Evolutionary conservation across 2,329 filamentous ascomycete species (phyloP).

Genomic region (Ophiostoma perfectum): DNA sequence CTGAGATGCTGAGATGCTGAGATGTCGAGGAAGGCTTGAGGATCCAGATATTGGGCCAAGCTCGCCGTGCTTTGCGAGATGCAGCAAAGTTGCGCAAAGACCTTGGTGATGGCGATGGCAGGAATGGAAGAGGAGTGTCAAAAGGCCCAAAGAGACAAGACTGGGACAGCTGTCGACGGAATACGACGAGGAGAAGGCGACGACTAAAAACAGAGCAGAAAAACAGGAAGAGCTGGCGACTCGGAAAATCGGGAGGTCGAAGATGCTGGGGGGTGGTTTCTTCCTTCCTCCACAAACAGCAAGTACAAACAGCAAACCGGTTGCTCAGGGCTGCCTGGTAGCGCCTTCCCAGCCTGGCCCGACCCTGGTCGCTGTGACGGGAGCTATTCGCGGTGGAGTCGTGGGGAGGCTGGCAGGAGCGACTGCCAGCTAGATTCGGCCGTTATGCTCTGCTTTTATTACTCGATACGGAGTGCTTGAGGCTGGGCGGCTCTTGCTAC

Average conservation of each 20-base stretch:
- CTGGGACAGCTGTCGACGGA: not conserved
- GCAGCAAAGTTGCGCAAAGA: not conserved
- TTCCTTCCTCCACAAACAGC: conserved; percentile 5
- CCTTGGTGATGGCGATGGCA: not conserved
- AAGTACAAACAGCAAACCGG: not conserved
- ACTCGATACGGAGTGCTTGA: not conserved
- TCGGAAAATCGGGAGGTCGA: conserved; percentile 25
- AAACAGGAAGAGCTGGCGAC: conserved; percentile 16
- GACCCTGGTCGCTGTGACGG: conserved; percentile 20
- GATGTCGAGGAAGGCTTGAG: not conserved
- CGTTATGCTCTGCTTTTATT: not conserved
- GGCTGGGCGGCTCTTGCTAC: not conserved
- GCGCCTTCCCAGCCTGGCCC: conserved; percentile 19
- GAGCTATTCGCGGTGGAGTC: conserved; percentile 24
- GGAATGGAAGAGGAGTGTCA: not conserved
- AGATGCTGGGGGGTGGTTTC: conserved; percentile 20
- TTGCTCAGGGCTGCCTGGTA: conserved; percentile 12
- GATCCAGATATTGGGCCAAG: not conserved
- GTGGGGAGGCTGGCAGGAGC: conserved; percentile 19
- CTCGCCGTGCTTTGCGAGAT: not conserved
- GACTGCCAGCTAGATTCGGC: not conserved
- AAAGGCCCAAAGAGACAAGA: not conserved
- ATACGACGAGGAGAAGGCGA: conserved; percentile 6
- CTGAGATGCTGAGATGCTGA: not conserved
- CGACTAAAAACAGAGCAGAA: conserved; percentile 10